These are phyloP conservation scores for Aphanomyces cochlioides DNA, from an alignment of 352 stramenopile species.

Conservation along the genomic window DNA sequence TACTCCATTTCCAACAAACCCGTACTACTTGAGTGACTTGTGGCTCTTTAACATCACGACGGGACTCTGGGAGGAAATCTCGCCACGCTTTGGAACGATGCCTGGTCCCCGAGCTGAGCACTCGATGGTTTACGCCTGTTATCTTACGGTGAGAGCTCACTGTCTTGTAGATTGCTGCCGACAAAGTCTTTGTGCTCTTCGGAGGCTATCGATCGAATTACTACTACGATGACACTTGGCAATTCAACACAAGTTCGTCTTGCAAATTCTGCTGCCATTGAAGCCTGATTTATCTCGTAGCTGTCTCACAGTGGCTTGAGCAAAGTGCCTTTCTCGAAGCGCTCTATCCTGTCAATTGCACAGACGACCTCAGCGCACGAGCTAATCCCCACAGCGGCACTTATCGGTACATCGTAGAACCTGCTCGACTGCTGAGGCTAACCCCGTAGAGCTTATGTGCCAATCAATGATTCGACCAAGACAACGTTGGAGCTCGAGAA, in stretches of 20 bases:
- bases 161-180: constrained; percentile 41
- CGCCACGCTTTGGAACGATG: constrained; percentile 13
- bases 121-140: constrained; percentile 2
- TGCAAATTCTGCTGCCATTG: background rate
- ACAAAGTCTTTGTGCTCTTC: constrained; percentile 87
- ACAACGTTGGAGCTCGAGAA: constrained; percentile 34
- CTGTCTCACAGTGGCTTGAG: constrained; percentile 82
- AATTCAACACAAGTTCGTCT: constrained; percentile 88
- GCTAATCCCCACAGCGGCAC: constrained; percentile 65
- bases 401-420: constrained; percentile 37
- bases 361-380: constrained; percentile 78
- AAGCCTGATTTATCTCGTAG: constrained; percentile 31
- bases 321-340: constrained; percentile 89
- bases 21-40: constrained; percentile 93
- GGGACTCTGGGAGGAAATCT: constrained; percentile 76
- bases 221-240: constrained; percentile 94
- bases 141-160: too few relatives aligned
- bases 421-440: too few relatives aligned
- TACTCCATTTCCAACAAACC: constrained; percentile 86
- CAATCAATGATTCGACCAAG: background rate
- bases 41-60: constrained; percentile 92
- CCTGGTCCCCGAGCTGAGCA: constrained; percentile 17
- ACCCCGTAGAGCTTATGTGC: constrained; percentile 5
- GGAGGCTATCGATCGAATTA: constrained; percentile 92
- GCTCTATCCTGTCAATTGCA: constrained; percentile 87